phyloP scores from a whole-genome alignment of 768 basidiomycete species.

The Hygrophorus pudorinus region DNA sequence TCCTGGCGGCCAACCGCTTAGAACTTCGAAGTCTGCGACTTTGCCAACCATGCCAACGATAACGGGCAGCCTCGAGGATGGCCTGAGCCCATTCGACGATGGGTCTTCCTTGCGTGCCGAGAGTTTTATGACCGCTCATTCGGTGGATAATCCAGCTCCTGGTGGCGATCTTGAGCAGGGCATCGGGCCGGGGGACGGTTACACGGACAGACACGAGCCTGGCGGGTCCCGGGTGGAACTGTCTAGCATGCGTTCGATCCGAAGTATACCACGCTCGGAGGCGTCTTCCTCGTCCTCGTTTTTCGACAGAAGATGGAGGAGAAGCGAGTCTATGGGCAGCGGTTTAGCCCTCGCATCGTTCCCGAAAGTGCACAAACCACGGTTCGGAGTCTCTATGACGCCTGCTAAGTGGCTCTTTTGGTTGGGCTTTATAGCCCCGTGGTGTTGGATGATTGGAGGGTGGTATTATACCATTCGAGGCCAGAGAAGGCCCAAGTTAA shows the following conservation, averaged over 20 bases:
- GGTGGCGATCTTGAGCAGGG: background rate
- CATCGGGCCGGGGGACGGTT: background rate
- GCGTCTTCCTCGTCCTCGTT: conserved; percentile 39
- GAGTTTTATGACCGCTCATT: conserved; percentile 45
- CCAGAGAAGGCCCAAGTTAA: conserved; percentile 26
- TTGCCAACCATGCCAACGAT: conserved; percentile 31
- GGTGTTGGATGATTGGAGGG: conserved; percentile 70
- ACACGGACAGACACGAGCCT: background rate
- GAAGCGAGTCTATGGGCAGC: conserved; percentile 28
- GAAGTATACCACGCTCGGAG: conserved; percentile 3
- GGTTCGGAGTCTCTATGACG: conserved; percentile 21
- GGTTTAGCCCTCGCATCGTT: conserved; percentile 18
- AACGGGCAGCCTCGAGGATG: conserved; percentile 26
- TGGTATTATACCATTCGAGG: conserved; percentile 51
- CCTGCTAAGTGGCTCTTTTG: conserved; percentile 61
- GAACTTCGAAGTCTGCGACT: conserved; percentile 16
- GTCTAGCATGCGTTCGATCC: background rate
- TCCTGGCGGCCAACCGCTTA: conserved; percentile 25
- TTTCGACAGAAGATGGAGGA: conserved; percentile 41
- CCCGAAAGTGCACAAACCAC: conserved; percentile 22
- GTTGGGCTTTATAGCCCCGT: conserved; percentile 62
- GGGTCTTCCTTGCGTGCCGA: conserved; percentile 41
- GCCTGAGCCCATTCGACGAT: conserved; percentile 22
- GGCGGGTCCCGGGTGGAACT: background rate
- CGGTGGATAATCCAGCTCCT: conserved; percentile 3